These are phyloP conservation scores for Talaromyces sp. DNA, from an alignment of 2,329 filamentous ascomycete genomes.

Conservation along the genomic window DNA sequence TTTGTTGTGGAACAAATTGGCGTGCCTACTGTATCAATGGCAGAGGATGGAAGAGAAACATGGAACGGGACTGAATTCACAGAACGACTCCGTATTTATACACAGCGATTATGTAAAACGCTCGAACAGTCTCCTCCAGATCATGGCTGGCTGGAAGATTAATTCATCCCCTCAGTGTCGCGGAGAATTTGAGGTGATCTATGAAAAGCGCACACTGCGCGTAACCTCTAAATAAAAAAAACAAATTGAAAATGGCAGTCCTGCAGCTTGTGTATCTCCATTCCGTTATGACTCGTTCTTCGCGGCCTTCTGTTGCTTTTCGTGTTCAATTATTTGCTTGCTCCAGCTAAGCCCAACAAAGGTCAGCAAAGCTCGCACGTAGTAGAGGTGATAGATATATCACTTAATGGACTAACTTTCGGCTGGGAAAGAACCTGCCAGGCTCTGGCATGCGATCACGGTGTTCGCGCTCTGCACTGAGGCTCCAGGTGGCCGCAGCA, in stretches of 20 bases:
- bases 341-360: conserved; percentile 52
- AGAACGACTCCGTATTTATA: conserved; percentile 41
- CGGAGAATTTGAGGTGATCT: conserved; percentile 30
- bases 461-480: conserved; percentile 68
- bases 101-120: conserved; percentile 34
- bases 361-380: conserved; percentile 9
- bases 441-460: conserved; percentile 71
- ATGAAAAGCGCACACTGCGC: conserved; percentile 30
- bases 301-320: conserved; percentile 43
- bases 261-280: conserved; percentile 12
- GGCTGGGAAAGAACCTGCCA: conserved; percentile 73
- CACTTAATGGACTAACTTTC: conserved; percentile 57
- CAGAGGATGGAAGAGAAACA: conserved; percentile 28
- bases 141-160: conserved; percentile 26
- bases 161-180: conserved; percentile 21
- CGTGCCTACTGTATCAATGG: conserved; percentile 50
- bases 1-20: conserved; percentile 95
- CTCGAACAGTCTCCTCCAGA: conserved; percentile 32
- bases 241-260: conserved; percentile 10
- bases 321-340: conserved; percentile 65
- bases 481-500: conserved; percentile 60
- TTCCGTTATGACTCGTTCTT: conserved; percentile 33
- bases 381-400: conserved; percentile 7
- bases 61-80: conserved; percentile 42
- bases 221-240: conserved; percentile 20